Evolutionary conservation across 495 filamentous ascomycete genomes (phyloP).

Genomic region (Terfezia claveryi): DNA sequence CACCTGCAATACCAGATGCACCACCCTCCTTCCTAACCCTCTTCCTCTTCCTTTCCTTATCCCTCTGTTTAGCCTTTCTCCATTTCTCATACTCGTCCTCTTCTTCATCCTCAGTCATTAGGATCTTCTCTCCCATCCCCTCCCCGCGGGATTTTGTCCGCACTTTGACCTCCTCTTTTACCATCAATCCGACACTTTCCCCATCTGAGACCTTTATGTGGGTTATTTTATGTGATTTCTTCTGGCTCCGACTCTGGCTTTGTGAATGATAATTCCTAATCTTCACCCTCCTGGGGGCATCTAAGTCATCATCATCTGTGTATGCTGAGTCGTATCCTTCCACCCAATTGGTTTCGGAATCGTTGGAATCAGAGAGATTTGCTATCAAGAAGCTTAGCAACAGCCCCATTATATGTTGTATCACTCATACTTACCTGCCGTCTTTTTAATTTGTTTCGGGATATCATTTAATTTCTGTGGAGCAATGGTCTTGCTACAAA

Average conservation of each 20-base stretch:
- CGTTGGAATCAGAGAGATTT: neutral
- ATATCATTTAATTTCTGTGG: no score
- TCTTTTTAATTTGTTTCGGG: no score
- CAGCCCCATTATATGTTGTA: no score
- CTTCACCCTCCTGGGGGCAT: neutral
- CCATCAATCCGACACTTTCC: neutral
- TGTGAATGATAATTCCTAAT: neutral
- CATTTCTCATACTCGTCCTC: constrained; percentile 19
- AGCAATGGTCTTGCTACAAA: no score
- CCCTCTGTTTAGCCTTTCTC: constrained; percentile 7
- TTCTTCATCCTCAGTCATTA: constrained; percentile 19
- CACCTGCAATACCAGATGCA: neutral
- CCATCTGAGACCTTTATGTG: no score
- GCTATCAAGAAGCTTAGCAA: no score
- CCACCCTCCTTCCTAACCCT: neutral
- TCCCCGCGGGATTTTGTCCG: constrained; percentile 7
- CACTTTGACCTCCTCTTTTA: neutral
- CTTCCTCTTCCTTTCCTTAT: constrained; percentile 4
- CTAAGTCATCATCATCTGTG: neutral
- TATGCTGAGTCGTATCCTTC: neutral
- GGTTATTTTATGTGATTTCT: no score
- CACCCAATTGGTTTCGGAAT: neutral
- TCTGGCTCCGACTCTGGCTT: neutral
- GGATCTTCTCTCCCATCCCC: constrained; percentile 7
- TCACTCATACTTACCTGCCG: no score